These are phyloP conservation scores for Saccharomycopsis babjevae DNA, from an alignment of 805 yeast genomes.

Conservation along the genomic window DNA sequence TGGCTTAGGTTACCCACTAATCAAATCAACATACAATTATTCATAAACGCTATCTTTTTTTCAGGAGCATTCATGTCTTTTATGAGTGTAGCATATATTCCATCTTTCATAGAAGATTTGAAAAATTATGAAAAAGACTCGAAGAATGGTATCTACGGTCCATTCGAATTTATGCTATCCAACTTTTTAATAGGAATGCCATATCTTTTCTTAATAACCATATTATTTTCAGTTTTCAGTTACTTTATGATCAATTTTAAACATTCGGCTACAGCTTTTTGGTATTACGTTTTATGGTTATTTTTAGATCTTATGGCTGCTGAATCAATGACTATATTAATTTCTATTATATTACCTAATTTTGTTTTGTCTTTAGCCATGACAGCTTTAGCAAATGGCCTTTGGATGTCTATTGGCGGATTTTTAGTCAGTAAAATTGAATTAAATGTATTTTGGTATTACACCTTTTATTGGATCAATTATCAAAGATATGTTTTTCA, in stretches of 20 bases:
- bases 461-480: constrained; percentile 26
- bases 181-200: constrained; percentile 31
- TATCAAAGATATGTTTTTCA: constrained; percentile 31
- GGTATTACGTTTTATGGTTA: constrained; percentile 29
- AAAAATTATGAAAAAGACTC: constrained; percentile 16
- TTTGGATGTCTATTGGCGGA: constrained; percentile 37
- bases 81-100: constrained; percentile 29
- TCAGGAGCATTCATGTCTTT: constrained; percentile 38
- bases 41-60: constrained; percentile 29
- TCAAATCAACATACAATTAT: constrained; percentile 25
- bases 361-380: constrained; percentile 32
- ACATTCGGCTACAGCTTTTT: constrained; percentile 26
- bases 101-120: constrained; percentile 24
- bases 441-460: constrained; percentile 31
- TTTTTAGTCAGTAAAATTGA: constrained; percentile 29
- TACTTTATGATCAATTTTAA: constrained; percentile 29
- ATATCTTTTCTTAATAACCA: constrained; percentile 26
- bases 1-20: constrained; percentile 25
- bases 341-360: constrained; percentile 27
- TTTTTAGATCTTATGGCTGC: constrained; percentile 32
- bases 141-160: constrained; percentile 31
- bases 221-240: constrained; percentile 27
- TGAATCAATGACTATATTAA: constrained; percentile 30
- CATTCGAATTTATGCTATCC: constrained; percentile 27
- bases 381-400: constrained; percentile 32